These are phyloP conservation scores for Trichosporon ovoides DNA, from an alignment of 1,284 basidiomycete species.

Conservation along the genomic window DNA sequence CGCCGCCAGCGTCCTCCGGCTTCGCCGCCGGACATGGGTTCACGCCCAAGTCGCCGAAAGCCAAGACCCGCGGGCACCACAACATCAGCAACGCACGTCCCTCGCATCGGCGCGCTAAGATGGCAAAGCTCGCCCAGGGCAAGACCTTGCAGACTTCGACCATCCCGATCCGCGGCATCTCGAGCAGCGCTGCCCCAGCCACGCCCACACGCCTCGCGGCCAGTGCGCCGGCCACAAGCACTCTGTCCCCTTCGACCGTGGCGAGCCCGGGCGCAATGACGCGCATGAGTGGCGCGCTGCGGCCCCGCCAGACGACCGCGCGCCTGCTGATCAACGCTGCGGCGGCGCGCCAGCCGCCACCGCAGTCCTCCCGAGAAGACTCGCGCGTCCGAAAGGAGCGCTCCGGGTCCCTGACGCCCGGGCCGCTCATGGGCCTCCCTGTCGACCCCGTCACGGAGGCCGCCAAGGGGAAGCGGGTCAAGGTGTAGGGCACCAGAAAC, in stretches of 20 bases:
- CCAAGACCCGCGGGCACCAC: conserved; percentile 17
- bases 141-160: conserved; percentile 28
- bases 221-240: conserved; percentile 21
- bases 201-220: conserved; percentile 23
- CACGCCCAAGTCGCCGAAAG: conserved; percentile 12
- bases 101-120: conserved; percentile 27
- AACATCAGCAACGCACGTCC: conserved; percentile 23
- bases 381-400: conserved; percentile 27
- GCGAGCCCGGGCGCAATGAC: conserved; percentile 23
- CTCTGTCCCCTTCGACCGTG: conserved; percentile 14
- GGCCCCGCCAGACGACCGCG: conserved; percentile 39
- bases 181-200: conserved; percentile 1
- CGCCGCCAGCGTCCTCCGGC: conserved; percentile 20
- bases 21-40: conserved; percentile 14
- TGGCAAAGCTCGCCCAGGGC: conserved; percentile 13
- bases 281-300: conserved; percentile 30
- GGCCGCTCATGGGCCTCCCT: conserved; percentile 17
- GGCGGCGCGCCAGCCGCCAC: not conserved
- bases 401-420: conserved; percentile 36
- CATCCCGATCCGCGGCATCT: conserved; percentile 39
- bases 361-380: not conserved
- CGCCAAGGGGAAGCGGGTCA: conserved; percentile 34
- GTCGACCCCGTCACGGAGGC: conserved; percentile 16
- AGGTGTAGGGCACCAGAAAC: conserved; percentile 16
- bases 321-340: conserved; percentile 35